These are phyloP conservation scores for Amphicarpaea edgeworthii DNA, from an alignment of 306 rosid genomes.

Conservation along the genomic window DNA sequence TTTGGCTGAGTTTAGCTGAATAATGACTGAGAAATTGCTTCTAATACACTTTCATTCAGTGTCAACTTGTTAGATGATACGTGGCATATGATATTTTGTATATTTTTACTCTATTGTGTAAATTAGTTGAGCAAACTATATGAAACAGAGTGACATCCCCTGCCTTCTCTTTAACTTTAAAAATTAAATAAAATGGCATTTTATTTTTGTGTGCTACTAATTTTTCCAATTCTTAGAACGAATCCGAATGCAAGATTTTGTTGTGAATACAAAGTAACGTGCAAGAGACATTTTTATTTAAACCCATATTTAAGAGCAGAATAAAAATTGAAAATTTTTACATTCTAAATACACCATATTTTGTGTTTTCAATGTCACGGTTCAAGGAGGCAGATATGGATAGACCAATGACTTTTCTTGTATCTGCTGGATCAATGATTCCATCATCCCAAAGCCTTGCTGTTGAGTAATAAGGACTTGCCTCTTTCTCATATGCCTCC, in stretches of 20 bases:
- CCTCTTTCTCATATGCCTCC: constrained; percentile 87
- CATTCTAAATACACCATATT: constrained; percentile 95
- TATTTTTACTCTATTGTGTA: neutral
- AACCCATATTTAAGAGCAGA: constrained; percentile 12
- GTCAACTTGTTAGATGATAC: neutral
- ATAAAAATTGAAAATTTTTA: constrained; percentile 42
- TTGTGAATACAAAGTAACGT: no score
- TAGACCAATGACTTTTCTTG: constrained; percentile 80
- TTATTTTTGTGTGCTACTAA: no score
- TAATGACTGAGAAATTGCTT: constrained; percentile 1
- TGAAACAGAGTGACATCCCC: neutral
- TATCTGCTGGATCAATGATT: constrained; percentile 95
- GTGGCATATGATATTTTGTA: neutral
- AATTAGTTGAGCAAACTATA: neutral
- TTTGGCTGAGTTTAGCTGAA: constrained; percentile 55
- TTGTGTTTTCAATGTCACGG: constrained; percentile 73
- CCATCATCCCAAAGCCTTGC: constrained; percentile 98
- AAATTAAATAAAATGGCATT: no score
- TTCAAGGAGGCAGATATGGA: constrained; percentile 79
- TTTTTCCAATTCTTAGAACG: no score
- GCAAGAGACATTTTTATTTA: no score
- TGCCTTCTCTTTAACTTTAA: no score
- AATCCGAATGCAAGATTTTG: no score
- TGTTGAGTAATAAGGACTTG: constrained; percentile 89
- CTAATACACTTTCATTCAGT: neutral